Evolutionary conservation across 345 rosid genomes (phyloP), one percentile per base, ranked within the genome.

Genomic region (Pugionium dolabratum): DNA sequence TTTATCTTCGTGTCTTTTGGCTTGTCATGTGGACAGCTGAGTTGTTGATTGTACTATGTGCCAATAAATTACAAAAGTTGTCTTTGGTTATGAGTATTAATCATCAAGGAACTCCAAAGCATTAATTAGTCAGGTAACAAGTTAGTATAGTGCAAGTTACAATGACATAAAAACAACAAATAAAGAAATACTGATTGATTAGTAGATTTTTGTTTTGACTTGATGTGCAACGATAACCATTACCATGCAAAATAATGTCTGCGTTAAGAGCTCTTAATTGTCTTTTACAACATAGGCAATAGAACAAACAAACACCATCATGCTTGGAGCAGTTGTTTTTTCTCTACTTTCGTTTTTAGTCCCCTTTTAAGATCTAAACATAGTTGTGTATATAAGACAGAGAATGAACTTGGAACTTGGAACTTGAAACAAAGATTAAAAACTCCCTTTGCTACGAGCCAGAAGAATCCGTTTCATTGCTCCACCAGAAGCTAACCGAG

Each of bases 401-500:
- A 40, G 9, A 56, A 25, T 28, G 25, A 62, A 18, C 18, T 18
- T 18, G 18, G 49, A 41, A 41, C 64, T 55, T 44, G 4, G 41
- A 54, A 55, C 45, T 45, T 34, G 55, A 52, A 65, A 53, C 35
- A 58, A 43, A 51, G 61, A 72, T 37, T 59, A 45, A 28, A 26
- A 37, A 3, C 18, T 28, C 37, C 2, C 3, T 46, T 45, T 7
- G 66, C 44, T 59, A 84, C 1, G 78, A 78, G 33, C 10, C 62
- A 1, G 74, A 62, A 0, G 78, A 66, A 47, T 70, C 74, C 4
- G 61, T 76, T 3, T 78, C 39, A 27, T 74, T 71, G 64, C 90
- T 84, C 97, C 97, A 93, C 98, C 97, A 93, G 73, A 84, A 93
- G 84, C 96, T 88, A 66, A 90, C 97, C 0, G 98, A 90, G 48